Evolutionary conservation across 1,284 basidiomycete genomes (phyloP), one percentile per base, ranked within the genome.

Genomic region (Leccinum pachyderme): DNA sequence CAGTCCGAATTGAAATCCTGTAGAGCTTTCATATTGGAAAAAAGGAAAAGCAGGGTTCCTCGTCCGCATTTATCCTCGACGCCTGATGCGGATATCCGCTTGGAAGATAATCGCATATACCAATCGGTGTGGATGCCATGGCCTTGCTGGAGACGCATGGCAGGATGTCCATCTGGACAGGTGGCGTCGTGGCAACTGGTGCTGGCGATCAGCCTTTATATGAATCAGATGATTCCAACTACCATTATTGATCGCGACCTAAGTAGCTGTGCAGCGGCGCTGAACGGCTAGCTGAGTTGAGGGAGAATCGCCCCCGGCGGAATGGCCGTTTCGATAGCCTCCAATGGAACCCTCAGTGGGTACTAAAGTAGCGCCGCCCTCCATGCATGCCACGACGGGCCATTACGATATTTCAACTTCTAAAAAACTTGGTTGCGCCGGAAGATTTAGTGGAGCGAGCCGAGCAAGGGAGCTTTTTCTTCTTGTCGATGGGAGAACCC

Each of bases 91-190:
- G 32, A 25, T 46, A 49, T 45, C 54, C 51, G 49, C 39, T 27
- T 25, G 46, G 7, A 33, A 47, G 65, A 66, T 66, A 60, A 63
- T 55, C 61, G 51, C 49, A 49, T 54, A 25, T 11, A 18, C 31
- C 28, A 33, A 63, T 65, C 59, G 47, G 51, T 52, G 51, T 52
- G 52, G 33, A 46, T 13, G 32, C 44, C 41, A 39, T 1, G 47
- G 47, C 47, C 68, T 65, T 53, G 68, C 65, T 49, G 54, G 27
- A 61, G 31, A 37, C 15, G 66, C 67, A 52, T 68, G 67, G 63
- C 49, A 31, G 39, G 28, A 28, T 39, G 47, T 37, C 39, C 57
- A 50, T 51, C 47, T 47, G 18, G 61, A 59, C 61, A 56, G 50
- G 59, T 67, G 62, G 62, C 64, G 25, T 33, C 3, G 28, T 55